Conservation (phyloP, 2,329 filamentous ascomycete species). For the Penicillium vulpinum region DNA sequence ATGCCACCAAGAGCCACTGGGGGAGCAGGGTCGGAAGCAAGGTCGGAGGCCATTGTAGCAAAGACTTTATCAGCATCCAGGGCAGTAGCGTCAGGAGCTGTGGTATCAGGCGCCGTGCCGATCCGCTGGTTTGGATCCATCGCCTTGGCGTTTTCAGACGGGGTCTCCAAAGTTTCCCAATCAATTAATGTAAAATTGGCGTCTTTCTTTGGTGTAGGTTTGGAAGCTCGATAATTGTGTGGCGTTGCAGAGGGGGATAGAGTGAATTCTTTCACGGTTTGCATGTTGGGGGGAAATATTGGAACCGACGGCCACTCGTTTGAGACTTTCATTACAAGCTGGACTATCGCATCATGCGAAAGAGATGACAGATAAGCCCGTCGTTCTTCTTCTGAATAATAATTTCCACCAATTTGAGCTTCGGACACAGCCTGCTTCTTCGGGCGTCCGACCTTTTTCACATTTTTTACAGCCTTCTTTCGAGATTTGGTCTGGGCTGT, state of each 20-base stretch:
- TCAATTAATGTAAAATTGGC: background rate
- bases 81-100: background rate
- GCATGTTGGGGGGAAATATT: constrained; percentile 56
- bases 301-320: constrained; percentile 64
- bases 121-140: background rate
- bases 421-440: background rate
- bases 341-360: constrained; percentile 62
- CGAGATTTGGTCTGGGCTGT: constrained; percentile 33
- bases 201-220: background rate
- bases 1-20: background rate
- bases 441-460: background rate
- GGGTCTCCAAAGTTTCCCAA: background rate
- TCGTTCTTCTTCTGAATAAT: constrained; percentile 50
- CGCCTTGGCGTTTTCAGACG: background rate
- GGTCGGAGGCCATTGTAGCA: background rate
- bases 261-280: constrained; percentile 15
- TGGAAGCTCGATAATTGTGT: background rate
- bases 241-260: background rate
- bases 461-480: background rate
- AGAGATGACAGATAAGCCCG: constrained; percentile 63
- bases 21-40: background rate
- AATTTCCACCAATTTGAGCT: constrained; percentile 29
- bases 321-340: constrained; percentile 63
- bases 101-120: background rate
- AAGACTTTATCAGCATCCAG: background rate